A percentile compares a stretch with the other conserved stretches of the same genome.
Conservation (phyloP, 169 alveolate genomes). For the Perkinsus marinus region DNA sequence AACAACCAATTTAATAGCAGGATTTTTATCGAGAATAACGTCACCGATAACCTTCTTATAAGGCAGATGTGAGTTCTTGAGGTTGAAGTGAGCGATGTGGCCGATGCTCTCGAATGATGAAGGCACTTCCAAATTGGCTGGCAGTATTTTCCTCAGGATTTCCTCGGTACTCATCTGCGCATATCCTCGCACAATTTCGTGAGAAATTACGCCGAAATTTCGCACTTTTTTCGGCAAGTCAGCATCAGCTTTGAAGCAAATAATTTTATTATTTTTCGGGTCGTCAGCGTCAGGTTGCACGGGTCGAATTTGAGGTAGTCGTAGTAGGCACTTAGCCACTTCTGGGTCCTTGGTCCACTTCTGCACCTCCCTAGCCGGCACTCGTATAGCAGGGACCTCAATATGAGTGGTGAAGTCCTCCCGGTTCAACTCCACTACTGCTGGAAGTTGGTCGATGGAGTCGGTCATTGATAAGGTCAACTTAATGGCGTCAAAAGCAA, state of each 20-base stretch:
- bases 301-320: background rate
- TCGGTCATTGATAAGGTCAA: too few relatives aligned
- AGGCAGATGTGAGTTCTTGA: conserved; percentile 50
- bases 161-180: conserved; percentile 23
- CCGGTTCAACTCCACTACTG: background rate
- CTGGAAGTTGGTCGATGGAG: too few relatives aligned
- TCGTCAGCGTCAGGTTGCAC: background rate
- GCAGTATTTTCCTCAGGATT: conserved; percentile 33
- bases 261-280: background rate
- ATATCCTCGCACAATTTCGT: background rate
- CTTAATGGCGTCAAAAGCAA: too few relatives aligned
- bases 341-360: background rate
- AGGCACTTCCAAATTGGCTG: conserved; percentile 45
- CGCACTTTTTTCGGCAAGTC: background rate
- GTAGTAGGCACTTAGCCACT: background rate
- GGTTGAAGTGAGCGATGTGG: conserved; percentile 75
- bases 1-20: conserved; percentile 58
- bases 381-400: background rate
- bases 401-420: background rate
- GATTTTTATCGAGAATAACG: conserved; percentile 64
- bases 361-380: background rate
- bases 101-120: conserved; percentile 69
- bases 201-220: background rate
- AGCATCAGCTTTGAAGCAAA: background rate
- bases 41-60: conserved; percentile 60